Percentiles rank a stretch among this genome's conserved stretches.
Evolutionary conservation across 2,329 filamentous ascomycete species (phyloP).

Genomic region (Sordariomycetes sp.): DNA sequence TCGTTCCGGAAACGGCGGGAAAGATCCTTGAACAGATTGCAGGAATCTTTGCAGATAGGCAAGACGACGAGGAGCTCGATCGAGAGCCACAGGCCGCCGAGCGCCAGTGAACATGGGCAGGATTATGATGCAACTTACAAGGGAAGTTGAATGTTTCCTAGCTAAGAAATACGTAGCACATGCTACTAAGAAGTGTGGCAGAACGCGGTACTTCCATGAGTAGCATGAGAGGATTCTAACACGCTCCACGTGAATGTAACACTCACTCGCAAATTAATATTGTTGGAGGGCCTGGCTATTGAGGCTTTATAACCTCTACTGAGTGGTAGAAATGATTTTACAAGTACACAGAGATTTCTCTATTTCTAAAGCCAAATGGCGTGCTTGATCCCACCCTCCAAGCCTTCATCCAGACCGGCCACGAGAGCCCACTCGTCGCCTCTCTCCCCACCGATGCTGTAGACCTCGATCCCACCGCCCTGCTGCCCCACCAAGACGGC

Average conservation of each 20-base stretch:
- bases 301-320: background rate
- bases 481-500: background rate
- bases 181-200: too few species aligned
- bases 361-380: background rate
- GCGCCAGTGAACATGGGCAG: background rate
- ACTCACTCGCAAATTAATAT: too few species aligned
- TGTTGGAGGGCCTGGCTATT: too few species aligned
- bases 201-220: too few species aligned
- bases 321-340: background rate
- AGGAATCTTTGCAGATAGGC: constrained; percentile 27
- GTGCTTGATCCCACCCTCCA: background rate
- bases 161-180: background rate
- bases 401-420: background rate
- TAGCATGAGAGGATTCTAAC: too few species aligned
- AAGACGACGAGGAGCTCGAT: constrained; percentile 21
- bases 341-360: background rate
- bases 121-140: background rate
- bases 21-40: constrained; percentile 48
- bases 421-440: background rate
- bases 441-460: background rate
- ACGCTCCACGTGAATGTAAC: too few species aligned
- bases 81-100: background rate
- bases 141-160: background rate
- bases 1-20: constrained; percentile 48
- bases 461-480: background rate